Percentiles rank a stretch among this genome's conserved stretches.
Conservation (phyloP, 164 flowering plant species). For the Berberis vulgaris region DNA sequence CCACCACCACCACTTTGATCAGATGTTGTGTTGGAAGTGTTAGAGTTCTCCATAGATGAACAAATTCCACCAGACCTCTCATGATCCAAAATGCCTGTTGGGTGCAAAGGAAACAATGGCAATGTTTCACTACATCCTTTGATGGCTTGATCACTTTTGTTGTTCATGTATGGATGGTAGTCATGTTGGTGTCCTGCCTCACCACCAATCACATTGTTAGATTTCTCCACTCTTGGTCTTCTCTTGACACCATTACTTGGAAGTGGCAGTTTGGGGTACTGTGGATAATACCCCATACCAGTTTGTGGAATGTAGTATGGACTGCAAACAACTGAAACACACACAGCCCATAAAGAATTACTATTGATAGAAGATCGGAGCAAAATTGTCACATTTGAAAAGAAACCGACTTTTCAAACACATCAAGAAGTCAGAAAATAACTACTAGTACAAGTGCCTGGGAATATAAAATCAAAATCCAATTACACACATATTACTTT, state of each 20-base stretch:
- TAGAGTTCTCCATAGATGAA: too few species aligned
- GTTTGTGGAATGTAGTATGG: constrained; percentile 31
- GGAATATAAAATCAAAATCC: too few species aligned
- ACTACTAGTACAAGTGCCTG: too few species aligned
- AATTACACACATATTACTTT: too few species aligned
- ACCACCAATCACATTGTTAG: background rate
- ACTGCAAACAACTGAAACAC: constrained; percentile 30
- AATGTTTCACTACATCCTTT: constrained; percentile 26
- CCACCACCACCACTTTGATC: background rate
- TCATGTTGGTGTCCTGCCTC: constrained; percentile 3
- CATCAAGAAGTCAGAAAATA: too few species aligned
- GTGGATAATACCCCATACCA: constrained; percentile 27
- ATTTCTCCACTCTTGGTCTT: constrained; percentile 9
- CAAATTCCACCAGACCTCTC: background rate
- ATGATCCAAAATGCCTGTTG: constrained; percentile 39
- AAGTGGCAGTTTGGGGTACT: constrained; percentile 22
- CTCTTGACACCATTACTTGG: constrained; percentile 21
- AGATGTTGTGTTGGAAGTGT: constrained; percentile 3
- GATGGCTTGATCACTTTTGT: background rate
- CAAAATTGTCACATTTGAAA: too few species aligned
- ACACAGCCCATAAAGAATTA: background rate
- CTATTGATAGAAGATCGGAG: too few species aligned
- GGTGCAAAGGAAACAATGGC: constrained; percentile 58
- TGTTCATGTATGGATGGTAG: background rate
- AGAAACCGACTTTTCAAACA: too few species aligned